Evolutionary conservation across 768 basidiomycete genomes (phyloP), one percentile per base, ranked within the genome.

Genomic region (Amylocystis lapponica): DNA sequence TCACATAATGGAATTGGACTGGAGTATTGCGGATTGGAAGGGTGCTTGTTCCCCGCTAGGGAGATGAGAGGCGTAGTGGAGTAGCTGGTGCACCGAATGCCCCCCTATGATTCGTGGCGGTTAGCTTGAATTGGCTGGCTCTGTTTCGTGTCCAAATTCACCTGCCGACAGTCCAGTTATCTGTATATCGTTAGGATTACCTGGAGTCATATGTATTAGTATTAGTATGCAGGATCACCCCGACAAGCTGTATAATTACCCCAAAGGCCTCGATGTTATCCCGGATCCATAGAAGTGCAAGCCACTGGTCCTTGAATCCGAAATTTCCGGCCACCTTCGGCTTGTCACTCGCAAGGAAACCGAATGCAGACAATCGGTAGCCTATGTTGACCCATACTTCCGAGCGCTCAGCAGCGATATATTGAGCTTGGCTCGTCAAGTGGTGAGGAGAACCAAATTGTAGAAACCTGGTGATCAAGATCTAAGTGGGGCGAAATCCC

Each of bases 221-320:
- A 17, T 14, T 33, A 17, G 42, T 27, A 19, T 21, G 17, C 29
- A 29, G 26, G 6, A 41, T 14, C 5, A 12, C 3, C 42, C n/a
- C 19, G 20, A 31, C n/a, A 0, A 19, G n/a, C n/a, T n/a, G n/a
- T n/a, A n/a, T n/a, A n/a, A n/a, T 41, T 55, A 78, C 85, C 86
- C 86, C 87, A 49, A 88, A 89, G 0, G 65, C 63, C 29, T 59
- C 59, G 17, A 89, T 85, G 51, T 88, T 84, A 14, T 74, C 74
- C 35, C 67, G 74, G 20, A 88, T 66, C 85, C 86, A 88, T 51
- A 75, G 65, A n/a, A 88, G 55, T 1, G 79, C 86, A 16, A 84
- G 54, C 86, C 86, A 88, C 53, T 85, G 84, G 54, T 89, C 86
- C 60, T 87, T 88, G 67, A 89, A 89, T 1, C 86, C 86, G 57